These are phyloP conservation scores for Taxillus chinensis DNA, from an alignment of 164 flowering plant species.

Conservation along the genomic window DNA sequence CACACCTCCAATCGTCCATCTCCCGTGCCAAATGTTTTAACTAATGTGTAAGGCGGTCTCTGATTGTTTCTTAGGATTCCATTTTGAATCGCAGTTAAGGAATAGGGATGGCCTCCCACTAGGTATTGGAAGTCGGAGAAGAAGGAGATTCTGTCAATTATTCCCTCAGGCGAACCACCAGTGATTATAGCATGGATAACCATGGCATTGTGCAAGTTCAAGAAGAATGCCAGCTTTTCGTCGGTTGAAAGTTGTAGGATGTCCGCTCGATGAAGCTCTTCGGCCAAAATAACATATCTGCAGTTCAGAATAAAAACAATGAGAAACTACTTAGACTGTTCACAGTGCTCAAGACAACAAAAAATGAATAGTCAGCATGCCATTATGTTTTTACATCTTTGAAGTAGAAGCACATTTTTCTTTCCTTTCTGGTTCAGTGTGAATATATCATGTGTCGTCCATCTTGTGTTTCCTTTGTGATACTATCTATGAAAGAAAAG, in stretches of 20 bases:
- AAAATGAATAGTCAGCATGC: too few relatives aligned
- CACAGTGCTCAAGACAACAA: too few relatives aligned
- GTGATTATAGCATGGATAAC: conserved; percentile 80
- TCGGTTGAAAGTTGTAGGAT: conserved; percentile 35
- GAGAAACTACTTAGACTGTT: too few relatives aligned
- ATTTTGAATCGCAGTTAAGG: conserved; percentile 53
- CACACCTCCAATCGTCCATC: conserved; percentile 70
- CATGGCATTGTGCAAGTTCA: conserved; percentile 89
- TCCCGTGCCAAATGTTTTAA: conserved; percentile 43
- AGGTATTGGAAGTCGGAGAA: conserved; percentile 66
- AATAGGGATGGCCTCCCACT: conserved; percentile 68
- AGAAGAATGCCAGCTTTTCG: conserved; percentile 74
- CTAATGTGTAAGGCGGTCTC: conserved; percentile 57
- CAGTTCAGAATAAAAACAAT: not conserved
- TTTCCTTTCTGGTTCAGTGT: too few relatives aligned
- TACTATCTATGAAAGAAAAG: too few relatives aligned
- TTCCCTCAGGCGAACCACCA: conserved; percentile 59
- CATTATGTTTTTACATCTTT: too few relatives aligned
- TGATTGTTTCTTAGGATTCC: conserved; percentile 74
- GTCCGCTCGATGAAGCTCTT: conserved; percentile 73
- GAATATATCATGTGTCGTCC: too few relatives aligned
- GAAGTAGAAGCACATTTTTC: too few relatives aligned
- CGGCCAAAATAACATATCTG: conserved; percentile 66
- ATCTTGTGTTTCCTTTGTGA: too few relatives aligned
- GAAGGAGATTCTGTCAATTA: conserved; percentile 66